Base-by-base conservation (phyloP, 768 basidiomycete species). In the Mycena indigotica region DNA sequence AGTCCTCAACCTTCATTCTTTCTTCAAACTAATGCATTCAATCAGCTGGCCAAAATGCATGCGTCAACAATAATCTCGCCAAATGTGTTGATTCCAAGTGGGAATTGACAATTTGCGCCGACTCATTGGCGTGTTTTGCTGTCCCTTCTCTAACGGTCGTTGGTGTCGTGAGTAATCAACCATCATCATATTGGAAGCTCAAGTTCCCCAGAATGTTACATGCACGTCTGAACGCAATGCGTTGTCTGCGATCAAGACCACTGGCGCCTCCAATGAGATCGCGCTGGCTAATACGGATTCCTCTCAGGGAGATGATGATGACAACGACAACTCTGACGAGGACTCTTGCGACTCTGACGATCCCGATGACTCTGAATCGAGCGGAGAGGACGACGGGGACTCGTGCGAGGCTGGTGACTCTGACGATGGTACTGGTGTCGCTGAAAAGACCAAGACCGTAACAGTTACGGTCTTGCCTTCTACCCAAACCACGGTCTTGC, bases 191-290 rank as follows among this genome's bases (percentile, higher is more conserved):
- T 21, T 26, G 10, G 21, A 49, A 49, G 5, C 53, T 29, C 17
- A 32, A 21, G 12, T 25, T 41, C 1, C 35, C 1, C 55, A 85
- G 83, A 67, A 68, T 28, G 57, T 86, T n/a, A 70, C 73, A 1
- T 88, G 85, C 70, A 83, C 83, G 3, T 82, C 78, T 60, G 67
- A 77, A 59, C 69, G 69, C n/a, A 78, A 74, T 25, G 85, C 81
- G 0, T 61, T 73, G 4, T 72, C 78, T 1, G 62, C 80, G 8
- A 80, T 87, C 57, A 54, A 72, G 10, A 74, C 80, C 2, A 73
- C 78, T 28, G 84, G 84, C 15, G 80, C 75, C 2, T 69, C 68
- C 16, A 79, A 79, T 10, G 79, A 76, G 4, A 66, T 81, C 16
- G 67, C 70, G 12, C 71, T 72, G 28, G 61, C 68, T 41, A 57